Percentiles rank a stretch among this genome's conserved stretches.
Evolutionary conservation across 352 stramenopile genomes (phyloP).

Genomic region (Saprolegnia diclina): DNA sequence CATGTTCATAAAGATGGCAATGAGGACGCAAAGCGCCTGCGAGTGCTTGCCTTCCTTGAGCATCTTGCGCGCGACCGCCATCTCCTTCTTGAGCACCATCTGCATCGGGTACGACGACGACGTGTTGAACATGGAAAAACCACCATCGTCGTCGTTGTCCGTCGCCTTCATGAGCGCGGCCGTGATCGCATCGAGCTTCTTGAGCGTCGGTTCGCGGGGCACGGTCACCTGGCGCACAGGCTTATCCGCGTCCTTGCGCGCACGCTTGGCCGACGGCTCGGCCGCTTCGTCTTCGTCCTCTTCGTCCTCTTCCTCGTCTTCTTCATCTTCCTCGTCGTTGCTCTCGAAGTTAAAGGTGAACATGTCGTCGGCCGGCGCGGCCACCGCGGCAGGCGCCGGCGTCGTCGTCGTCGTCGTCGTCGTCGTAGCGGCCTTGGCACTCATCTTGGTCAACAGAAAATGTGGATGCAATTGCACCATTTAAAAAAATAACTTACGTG

Average conservation of each 20-base stretch:
- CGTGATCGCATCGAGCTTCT: slow-evolving; percentile 8
- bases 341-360: slow-evolving; percentile 17
- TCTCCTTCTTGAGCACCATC: slow-evolving; percentile 24
- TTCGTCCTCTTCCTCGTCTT: slow-evolving; percentile 7
- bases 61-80: slow-evolving; percentile 20
- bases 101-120: slow-evolving; percentile 25
- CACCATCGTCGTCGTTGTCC: slow-evolving; percentile 10
- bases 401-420: not conserved
- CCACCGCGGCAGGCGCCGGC: not conserved
- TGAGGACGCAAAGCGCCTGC: slow-evolving; percentile 19
- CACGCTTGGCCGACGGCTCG: slow-evolving; percentile 13
- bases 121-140: slow-evolving; percentile 25
- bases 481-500: not conserved
- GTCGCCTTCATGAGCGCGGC: slow-evolving; percentile 16
- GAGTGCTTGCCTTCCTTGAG: slow-evolving; percentile 16
- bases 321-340: slow-evolving; percentile 3
- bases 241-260: not conserved
- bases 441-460: not conserved
- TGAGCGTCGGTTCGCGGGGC: slow-evolving; percentile 10
- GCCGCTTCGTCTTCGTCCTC: not conserved
- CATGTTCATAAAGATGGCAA: slow-evolving; percentile 24
- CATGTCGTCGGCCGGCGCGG: not conserved
- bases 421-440: not conserved
- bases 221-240: not conserved
- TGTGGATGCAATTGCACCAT: not conserved